Evolutionary conservation across 495 filamentous ascomycete genomes (phyloP).

Genomic region (Umbilicaria muhlenbergii): DNA sequence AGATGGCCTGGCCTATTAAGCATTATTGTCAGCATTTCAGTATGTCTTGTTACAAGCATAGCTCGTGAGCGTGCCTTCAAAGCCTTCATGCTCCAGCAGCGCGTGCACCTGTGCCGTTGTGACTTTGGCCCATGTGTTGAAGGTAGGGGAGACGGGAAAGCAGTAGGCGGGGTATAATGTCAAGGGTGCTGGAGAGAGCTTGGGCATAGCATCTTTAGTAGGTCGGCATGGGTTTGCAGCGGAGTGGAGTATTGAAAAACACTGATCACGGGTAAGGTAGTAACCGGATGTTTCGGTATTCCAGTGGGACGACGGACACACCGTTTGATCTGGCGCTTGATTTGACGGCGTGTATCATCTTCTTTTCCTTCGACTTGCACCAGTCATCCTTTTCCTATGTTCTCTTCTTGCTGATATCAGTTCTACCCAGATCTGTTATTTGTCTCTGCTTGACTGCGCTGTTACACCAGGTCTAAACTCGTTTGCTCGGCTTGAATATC

Average conservation of each 20-base stretch:
- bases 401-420: too few species aligned
- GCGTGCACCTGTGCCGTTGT: constrained; percentile 50
- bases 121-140: constrained; percentile 70
- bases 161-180: constrained; percentile 72
- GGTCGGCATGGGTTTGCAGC: neutral
- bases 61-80: constrained; percentile 39
- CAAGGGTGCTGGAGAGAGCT: constrained; percentile 1
- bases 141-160: constrained; percentile 69
- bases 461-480: too few species aligned
- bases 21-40: neutral
- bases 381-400: too few species aligned
- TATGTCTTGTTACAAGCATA: neutral
- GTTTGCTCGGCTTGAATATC: too few species aligned
- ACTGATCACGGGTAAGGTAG: too few species aligned
- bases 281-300: neutral
- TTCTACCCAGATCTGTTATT: too few species aligned
- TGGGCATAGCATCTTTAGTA: constrained; percentile 13
- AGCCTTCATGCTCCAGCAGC: constrained; percentile 41
- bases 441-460: too few species aligned
- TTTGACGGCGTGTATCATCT: too few species aligned
- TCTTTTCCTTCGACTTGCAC: too few species aligned
- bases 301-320: too few species aligned
- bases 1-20: constrained; percentile 48
- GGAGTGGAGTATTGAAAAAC: too few species aligned
- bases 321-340: too few species aligned